These are phyloP conservation scores for Leptographium procerum DNA, from an alignment of 2,329 filamentous ascomycete genomes.

Conservation along the genomic window DNA sequence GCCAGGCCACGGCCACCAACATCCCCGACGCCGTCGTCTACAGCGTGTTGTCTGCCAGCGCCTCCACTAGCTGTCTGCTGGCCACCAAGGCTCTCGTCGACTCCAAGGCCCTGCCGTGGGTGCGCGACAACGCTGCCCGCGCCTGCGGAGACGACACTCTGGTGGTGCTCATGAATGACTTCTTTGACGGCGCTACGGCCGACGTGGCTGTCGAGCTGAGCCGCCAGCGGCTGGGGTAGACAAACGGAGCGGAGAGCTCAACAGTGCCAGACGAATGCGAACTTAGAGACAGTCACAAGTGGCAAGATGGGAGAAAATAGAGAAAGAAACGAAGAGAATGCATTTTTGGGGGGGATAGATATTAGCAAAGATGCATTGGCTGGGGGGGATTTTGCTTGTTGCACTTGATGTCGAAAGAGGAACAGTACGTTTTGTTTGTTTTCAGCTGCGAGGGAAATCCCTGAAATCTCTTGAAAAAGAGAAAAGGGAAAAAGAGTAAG, in stretches of 20 bases:
- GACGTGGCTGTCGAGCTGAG: slow-evolving; percentile 32
- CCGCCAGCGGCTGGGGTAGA: slow-evolving; percentile 20
- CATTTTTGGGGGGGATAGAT: too few species aligned
- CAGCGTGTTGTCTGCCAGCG: slow-evolving; percentile 31
- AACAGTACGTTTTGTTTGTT: not conserved
- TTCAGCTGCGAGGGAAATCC: too few species aligned
- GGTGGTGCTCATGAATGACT: slow-evolving; percentile 39
- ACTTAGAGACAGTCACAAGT: too few species aligned
- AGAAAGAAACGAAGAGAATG: too few species aligned
- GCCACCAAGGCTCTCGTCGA: slow-evolving; percentile 38
- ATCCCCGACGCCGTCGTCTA: slow-evolving; percentile 34
- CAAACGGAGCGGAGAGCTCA: too few species aligned
- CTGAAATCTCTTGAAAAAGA: too few species aligned
- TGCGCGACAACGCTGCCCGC: slow-evolving; percentile 27
- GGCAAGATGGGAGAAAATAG: too few species aligned
- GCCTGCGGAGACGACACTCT: slow-evolving; percentile 26
- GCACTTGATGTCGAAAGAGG: not conserved
- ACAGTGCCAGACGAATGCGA: too few species aligned
- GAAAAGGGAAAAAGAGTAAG: not conserved
- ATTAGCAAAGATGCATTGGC: not conserved
- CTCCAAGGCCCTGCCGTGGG: slow-evolving; percentile 34
- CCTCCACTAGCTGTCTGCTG: slow-evolving; percentile 30
- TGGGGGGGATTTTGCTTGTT: not conserved
- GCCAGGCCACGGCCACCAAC: slow-evolving; percentile 39
- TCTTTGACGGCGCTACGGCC: slow-evolving; percentile 36